Evolutionary conservation across 176 grass and related monocot species (phyloP).

Genomic region (Hyparrhenia diplandra): DNA sequence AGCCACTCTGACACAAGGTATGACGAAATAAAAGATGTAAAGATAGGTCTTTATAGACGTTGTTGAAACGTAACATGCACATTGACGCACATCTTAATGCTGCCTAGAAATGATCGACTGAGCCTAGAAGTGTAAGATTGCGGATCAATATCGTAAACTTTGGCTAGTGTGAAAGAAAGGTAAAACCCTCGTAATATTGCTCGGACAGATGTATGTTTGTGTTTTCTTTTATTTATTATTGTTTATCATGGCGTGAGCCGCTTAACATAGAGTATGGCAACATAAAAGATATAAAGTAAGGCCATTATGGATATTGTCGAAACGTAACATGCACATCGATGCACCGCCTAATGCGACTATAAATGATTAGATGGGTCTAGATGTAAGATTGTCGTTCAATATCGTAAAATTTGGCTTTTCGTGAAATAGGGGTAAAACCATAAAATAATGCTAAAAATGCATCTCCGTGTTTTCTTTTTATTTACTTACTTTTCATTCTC

Average conservation of each 20-base stretch:
- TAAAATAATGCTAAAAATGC: neutral
- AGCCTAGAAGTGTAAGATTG: neutral
- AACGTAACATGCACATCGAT: too few relatives aligned
- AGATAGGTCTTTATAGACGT: neutral
- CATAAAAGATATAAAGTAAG: too few relatives aligned
- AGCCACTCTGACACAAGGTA: neutral
- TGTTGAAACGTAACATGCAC: neutral
- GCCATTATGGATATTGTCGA: too few relatives aligned
- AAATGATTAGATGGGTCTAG: too few relatives aligned
- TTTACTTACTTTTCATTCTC: neutral
- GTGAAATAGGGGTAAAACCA: neutral
- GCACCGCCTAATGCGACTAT: too few relatives aligned
- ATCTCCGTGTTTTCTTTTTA: neutral
- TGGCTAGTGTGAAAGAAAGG: neutral
- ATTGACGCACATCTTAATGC: neutral
- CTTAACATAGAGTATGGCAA: too few relatives aligned
- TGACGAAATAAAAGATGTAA: neutral
- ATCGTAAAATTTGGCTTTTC: too few relatives aligned
- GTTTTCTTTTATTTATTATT: neutral
- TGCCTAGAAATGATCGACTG: neutral
- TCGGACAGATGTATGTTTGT: neutral
- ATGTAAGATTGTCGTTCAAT: too few relatives aligned
- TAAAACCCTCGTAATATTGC: too few relatives aligned
- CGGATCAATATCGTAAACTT: neutral
- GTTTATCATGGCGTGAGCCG: neutral